A percentile compares a stretch with the other conserved stretches of the same genome.
These are phyloP conservation scores for Striga hermonthica DNA, from an alignment of 305 asterid species.

Conservation along the genomic window DNA sequence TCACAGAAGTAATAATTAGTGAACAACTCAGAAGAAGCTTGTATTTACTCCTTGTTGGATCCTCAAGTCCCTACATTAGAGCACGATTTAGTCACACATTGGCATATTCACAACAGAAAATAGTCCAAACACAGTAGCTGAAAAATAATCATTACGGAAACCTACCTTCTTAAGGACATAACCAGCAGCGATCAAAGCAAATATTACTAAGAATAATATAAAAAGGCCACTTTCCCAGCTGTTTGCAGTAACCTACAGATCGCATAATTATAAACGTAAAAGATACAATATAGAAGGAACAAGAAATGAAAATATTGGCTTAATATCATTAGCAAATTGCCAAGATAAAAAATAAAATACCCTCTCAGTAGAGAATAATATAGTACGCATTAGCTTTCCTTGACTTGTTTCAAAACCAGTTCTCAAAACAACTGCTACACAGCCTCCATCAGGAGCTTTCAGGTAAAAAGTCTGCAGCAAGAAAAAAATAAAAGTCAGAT, in stretches of 20 bases:
- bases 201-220: conserved; percentile 84
- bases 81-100: conserved; percentile 29
- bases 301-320: conserved; percentile 11
- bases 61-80: conserved; percentile 84
- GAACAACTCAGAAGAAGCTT: conserved; percentile 94
- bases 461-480: conserved; percentile 64
- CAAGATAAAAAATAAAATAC: conserved; percentile 38
- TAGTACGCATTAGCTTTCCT: conserved; percentile 98
- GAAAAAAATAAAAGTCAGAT: conserved; percentile 26
- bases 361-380: conserved; percentile 97
- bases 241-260: conserved; percentile 86
- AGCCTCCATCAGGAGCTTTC: conserved; percentile 97
- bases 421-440: conserved; percentile 92
- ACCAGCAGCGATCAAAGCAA: conserved; percentile 95
- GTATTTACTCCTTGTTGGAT: conserved; percentile 96
- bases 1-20: conserved; percentile 90
- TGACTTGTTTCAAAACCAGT: conserved; percentile 99
- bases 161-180: conserved; percentile 91
- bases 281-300: background rate
- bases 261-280: conserved; percentile 17
- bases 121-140: conserved; percentile 26
- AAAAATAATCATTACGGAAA: conserved; percentile 17
- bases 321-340: conserved; percentile 26
- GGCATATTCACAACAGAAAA: conserved; percentile 16
- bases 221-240: conserved; percentile 99